Evolutionary conservation across 2,329 filamentous ascomycete species (phyloP), one percentile per base, ranked within the genome.

Genomic region (Plectosphaerella cucumerina): DNA sequence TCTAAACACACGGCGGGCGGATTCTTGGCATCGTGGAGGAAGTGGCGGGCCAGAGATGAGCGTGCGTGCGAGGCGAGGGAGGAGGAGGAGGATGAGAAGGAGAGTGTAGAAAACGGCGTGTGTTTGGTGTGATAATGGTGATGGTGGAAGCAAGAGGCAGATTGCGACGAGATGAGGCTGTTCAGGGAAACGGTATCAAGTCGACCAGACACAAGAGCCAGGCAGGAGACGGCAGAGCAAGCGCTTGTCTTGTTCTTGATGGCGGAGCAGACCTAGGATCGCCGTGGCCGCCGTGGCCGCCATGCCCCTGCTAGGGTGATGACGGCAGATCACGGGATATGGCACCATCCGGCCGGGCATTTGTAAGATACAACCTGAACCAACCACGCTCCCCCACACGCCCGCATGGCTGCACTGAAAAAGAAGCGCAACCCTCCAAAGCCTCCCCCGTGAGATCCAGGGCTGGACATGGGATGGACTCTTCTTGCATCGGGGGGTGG

Each of bases 301-400:
- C 35, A 21, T 34, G 41, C 51, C 54, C 55, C 50, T 55, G 55
- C 53, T 53, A 50, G 55, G 55, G 49, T 55, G 53, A 56, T 56
- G 53, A 56, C 55, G 55, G 55, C 53, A 71, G 69, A 74, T 82
- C 80, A 82, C 78, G 78, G 72, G 79, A 67, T 78, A 83, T 84
- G 75, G 77, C 80, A 77, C 74, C 78, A 83, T 83, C 72, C 41
- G 22, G 67, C 59, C 64, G 60, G 59, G 64, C 65, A 74, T 73
- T 76, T 72, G 70, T 70, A 68, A 70, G 68, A 65, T 56, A 59
- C 65, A 63, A 61, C 54, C 53, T 54, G 58, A 18, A 18, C 39
- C 39, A 42, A 42, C 39, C 39, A 42, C 17, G 39, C n/a, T 42
- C 39, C 39, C 39, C 39, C 39, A 42, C 39, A 42, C 39, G 39